phyloP scores from a whole-genome alignment of 2,329 filamentous ascomycete genomes.

The Tricladium varicosporioides region DNA sequence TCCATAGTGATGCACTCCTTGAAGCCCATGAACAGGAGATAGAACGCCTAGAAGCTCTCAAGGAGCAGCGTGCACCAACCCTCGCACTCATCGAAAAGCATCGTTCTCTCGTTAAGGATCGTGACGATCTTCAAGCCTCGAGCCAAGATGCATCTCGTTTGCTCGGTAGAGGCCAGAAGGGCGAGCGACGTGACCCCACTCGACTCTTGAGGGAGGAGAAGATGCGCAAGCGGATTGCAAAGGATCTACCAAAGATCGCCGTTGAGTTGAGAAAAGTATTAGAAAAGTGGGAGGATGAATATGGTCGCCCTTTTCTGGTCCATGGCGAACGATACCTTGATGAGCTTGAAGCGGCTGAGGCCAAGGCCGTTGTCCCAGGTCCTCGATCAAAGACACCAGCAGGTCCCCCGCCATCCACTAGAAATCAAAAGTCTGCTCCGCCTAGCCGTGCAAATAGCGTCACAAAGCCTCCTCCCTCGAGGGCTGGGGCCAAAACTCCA shows the following conservation, averaged over 20 bases:
- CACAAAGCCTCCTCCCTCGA: conserved; percentile 28
- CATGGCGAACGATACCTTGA: conserved; percentile 91
- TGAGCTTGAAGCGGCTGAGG: conserved; percentile 64
- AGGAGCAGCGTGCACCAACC: conserved; percentile 82
- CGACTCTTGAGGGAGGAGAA: conserved; percentile 95
- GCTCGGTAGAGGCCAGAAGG: conserved; percentile 87
- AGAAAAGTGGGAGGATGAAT: conserved; percentile 89
- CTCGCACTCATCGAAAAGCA: conserved; percentile 82
- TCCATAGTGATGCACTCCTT: conserved; percentile 92
- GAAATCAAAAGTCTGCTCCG: conserved; percentile 26
- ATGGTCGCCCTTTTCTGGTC: conserved; percentile 87
- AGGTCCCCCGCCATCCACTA: conserved; percentile 49
- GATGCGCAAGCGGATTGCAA: conserved; percentile 95
- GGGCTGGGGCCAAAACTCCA: conserved; percentile 50
- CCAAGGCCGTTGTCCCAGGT: conserved; percentile 57
- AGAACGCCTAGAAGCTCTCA: conserved; percentile 72
- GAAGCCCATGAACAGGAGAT: conserved; percentile 96
- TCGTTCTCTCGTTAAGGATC: conserved; percentile 77
- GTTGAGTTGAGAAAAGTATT: conserved; percentile 79
- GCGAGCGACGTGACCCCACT: conserved; percentile 90
- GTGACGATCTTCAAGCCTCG: conserved; percentile 82
- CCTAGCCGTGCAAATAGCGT: conserved; percentile 30
- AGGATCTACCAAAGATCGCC: conserved; percentile 90
- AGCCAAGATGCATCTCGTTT: conserved; percentile 93
- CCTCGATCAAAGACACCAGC: conserved; percentile 75